Percentiles rank a stretch among this genome's conserved stretches.
Evolutionary conservation across 495 filamentous ascomycete genomes (phyloP).

Genomic region (Hyaloscypha bicolor): DNA sequence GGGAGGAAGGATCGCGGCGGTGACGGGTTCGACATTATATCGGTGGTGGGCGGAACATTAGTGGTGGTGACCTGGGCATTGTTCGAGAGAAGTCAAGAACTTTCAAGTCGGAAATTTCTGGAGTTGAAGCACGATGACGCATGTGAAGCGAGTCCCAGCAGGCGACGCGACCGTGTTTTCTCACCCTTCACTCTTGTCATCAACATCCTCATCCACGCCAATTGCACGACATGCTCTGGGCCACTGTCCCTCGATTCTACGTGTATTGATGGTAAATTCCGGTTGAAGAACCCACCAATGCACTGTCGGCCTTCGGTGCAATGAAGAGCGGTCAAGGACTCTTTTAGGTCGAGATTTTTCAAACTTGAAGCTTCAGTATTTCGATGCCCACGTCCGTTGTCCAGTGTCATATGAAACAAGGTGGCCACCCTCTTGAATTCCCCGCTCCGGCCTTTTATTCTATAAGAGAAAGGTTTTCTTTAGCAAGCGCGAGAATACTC

Average conservation of each 20-base stretch:
- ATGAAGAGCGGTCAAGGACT: too few species aligned
- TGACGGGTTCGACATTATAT: constrained; percentile 25
- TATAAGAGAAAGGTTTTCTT: too few species aligned
- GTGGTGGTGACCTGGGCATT: constrained; percentile 1
- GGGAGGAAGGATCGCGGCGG: constrained; percentile 35
- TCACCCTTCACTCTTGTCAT: neutral
- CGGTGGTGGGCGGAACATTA: neutral
- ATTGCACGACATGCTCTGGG: neutral
- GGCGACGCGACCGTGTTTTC: neutral
- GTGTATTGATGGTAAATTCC: neutral
- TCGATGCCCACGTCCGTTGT: too few species aligned
- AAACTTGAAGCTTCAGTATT: too few species aligned
- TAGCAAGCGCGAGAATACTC: too few species aligned
- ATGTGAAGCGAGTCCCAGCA: neutral
- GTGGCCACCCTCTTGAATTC: too few species aligned
- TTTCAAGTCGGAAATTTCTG: neutral
- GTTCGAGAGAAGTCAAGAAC: neutral
- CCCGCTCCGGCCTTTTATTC: too few species aligned
- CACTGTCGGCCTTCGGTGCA: neutral
- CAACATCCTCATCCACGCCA: neutral
- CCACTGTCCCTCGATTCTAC: neutral
- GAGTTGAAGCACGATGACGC: neutral
- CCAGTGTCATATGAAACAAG: too few species aligned
- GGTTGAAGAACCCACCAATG: neutral
- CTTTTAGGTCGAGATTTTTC: too few species aligned